Evolutionary conservation across 2,329 filamentous ascomycete species (phyloP).

Genomic region (Tolypocladium paradoxum): DNA sequence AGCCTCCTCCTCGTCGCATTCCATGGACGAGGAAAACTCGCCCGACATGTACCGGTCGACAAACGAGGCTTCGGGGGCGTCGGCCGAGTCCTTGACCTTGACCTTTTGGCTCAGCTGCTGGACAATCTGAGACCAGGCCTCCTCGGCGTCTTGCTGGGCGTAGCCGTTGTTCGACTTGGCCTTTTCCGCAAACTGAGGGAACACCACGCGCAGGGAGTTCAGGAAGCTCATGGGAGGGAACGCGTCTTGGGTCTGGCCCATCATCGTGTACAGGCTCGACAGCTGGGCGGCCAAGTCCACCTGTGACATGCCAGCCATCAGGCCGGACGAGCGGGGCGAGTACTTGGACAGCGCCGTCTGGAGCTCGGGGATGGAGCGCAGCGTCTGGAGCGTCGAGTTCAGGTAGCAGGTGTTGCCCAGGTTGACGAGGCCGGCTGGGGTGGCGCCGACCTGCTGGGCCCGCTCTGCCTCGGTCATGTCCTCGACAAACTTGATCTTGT

Average conservation of each 20-base stretch:
- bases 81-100: conserved; percentile 45
- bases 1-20: conserved; percentile 74
- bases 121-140: conserved; percentile 94
- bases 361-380: conserved; percentile 82
- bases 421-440: conserved; percentile 79
- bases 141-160: conserved; percentile 97
- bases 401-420: conserved; percentile 97
- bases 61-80: conserved; percentile 52
- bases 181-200: conserved; percentile 88
- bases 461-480: conserved; percentile 95
- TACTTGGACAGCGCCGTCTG: conserved; percentile 65
- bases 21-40: conserved; percentile 64
- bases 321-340: conserved; percentile 14
- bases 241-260: conserved; percentile 82
- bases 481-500: conserved; percentile 80
- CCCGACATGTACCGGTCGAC: conserved; percentile 88
- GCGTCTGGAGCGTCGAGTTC: conserved; percentile 90
- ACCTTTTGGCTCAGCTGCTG: conserved; percentile 72
- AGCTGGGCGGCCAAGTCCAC: conserved; percentile 68
- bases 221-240: conserved; percentile 78
- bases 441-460: conserved; percentile 72
- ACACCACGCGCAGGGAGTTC: conserved; percentile 63
- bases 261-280: conserved; percentile 74
- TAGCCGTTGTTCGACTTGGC: conserved; percentile 73
- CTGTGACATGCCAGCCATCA: conserved; percentile 36